Base-by-base conservation (phyloP, 2,329 filamentous ascomycete species). In the Penicillium aurantiogriseum region DNA sequence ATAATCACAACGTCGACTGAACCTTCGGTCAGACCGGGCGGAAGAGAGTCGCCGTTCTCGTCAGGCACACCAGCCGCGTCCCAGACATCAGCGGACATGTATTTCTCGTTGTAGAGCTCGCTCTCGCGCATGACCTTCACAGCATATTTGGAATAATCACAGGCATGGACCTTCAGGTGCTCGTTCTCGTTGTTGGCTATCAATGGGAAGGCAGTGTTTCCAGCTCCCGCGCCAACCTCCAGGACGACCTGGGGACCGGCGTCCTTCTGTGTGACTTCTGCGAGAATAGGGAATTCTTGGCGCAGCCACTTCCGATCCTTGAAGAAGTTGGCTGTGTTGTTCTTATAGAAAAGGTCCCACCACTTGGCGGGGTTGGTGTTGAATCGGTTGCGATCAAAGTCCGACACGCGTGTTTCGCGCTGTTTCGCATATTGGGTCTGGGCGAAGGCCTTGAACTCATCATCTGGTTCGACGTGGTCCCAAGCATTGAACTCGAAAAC, bases 301-400 rank as follows among this genome's bases (percentile, higher is more conserved):
- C 89, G 88, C 33, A 99, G 80, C 94, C 94, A 99, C 74, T 97
- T 97, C 63, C 94, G 85, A 72, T 99, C 90, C 78, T 99, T 99
- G 85, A 99, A 99, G 78, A 99, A 99, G 71, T 97, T 97, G 68
- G 88, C 85, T 21, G 90, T 90, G 77, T 99, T 97, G 79, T 97
- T 96, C 77, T 94, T 92, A 81, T 99, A 99, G 78, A 99, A 99
- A 54, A 89, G 79, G 70, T 99, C 94, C 94, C 94, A 99, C 91
- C 92, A 97, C 75, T 92, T 96, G 61, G 91, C 92, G 0, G 94
- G 94, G 63, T 95, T 85, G 45, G 83, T 80, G 73, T 97, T 97
- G 81, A 97, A 97, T 65, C 91, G 89, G 67, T 80, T 84, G 75
- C 92, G 92, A 76, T 99, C 92, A 80, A 95, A 97, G 61, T 96